Conservation (phyloP, 805 yeast genomes). For the Yarrowia divulgata region DNA sequence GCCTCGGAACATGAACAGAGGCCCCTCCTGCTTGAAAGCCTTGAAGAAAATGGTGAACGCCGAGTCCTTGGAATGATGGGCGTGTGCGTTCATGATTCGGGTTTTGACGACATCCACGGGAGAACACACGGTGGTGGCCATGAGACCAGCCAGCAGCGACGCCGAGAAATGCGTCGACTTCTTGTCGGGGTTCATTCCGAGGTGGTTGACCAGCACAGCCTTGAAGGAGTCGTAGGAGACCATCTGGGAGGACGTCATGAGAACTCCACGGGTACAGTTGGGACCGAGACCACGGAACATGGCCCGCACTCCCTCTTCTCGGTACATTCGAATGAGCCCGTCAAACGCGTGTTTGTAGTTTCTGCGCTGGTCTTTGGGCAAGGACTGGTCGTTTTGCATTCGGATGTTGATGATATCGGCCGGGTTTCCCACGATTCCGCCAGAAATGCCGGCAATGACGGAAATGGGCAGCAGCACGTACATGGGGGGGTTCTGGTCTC, state of each 20-base stretch:
- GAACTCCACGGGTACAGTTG: conserved; percentile 77
- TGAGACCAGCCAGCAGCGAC: conserved; percentile 80
- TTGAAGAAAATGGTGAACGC: conserved; percentile 59
- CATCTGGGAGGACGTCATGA: conserved; percentile 91
- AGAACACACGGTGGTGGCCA: conserved; percentile 90
- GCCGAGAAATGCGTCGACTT: conserved; percentile 80
- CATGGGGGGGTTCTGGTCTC: conserved; percentile 61
- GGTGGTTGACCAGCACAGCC: conserved; percentile 58
- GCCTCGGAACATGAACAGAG: conserved; percentile 83
- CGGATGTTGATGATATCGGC: conserved; percentile 86
- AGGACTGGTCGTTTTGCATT: conserved; percentile 86
- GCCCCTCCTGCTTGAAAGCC: conserved; percentile 74
- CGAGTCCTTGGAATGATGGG: conserved; percentile 51
- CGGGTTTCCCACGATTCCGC: conserved; percentile 88
- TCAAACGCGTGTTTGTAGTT: conserved; percentile 80
- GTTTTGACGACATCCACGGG: conserved; percentile 94
- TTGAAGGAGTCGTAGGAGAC: conserved; percentile 85
- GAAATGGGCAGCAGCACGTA: conserved; percentile 72
- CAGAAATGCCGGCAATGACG: conserved; percentile 84
- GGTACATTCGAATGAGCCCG: conserved; percentile 67
- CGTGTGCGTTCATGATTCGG: conserved; percentile 74
- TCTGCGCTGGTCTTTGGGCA: conserved; percentile 69
- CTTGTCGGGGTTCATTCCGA: conserved; percentile 63
- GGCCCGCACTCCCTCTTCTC: conserved; percentile 65
- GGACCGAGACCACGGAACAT: conserved; percentile 79